These are phyloP conservation scores for Ilyonectria mors-panacis DNA, from an alignment of 2,329 filamentous ascomycete species.

Conservation along the genomic window DNA sequence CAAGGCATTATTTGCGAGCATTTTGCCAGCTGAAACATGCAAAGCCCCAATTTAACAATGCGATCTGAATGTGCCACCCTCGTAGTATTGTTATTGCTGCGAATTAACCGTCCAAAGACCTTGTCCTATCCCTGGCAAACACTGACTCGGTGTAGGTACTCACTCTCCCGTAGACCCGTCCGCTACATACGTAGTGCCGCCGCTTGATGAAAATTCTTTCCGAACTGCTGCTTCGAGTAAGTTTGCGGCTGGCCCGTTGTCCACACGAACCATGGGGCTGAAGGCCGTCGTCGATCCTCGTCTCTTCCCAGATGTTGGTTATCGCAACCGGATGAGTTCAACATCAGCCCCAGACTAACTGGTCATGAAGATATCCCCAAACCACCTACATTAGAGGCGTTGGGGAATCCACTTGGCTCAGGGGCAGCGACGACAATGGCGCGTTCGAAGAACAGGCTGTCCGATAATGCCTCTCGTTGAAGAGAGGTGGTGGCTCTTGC, in stretches of 20 bases:
- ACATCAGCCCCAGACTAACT: conserved; percentile 35
- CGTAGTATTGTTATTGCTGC: neutral
- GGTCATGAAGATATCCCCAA: conserved; percentile 24
- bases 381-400: conserved; percentile 18
- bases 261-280: conserved; percentile 8
- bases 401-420: conserved; percentile 25
- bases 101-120: neutral
- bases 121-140: neutral
- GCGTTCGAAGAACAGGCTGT: conserved; percentile 22
- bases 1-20: neutral
- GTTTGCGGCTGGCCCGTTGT: neutral
- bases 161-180: conserved; percentile 7
- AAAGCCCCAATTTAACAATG: conserved; percentile 5
- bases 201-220: conserved; percentile 19
- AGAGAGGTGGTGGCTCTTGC: conserved; percentile 9
- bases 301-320: conserved; percentile 24
- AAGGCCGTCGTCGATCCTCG: conserved; percentile 14
- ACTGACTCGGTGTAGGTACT: conserved; percentile 6
- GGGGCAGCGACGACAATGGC: conserved; percentile 20
- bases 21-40: conserved; percentile 14
- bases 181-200: neutral
- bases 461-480: conserved; percentile 23
- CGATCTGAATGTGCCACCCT: neutral
- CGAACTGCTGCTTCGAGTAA: conserved; percentile 2
- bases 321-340: conserved; percentile 16